A percentile compares a stretch with the other conserved stretches of the same genome.
phyloP scores from a whole-genome alignment of 495 filamentous ascomycete genomes.

The Pyronema domesticum region DNA sequence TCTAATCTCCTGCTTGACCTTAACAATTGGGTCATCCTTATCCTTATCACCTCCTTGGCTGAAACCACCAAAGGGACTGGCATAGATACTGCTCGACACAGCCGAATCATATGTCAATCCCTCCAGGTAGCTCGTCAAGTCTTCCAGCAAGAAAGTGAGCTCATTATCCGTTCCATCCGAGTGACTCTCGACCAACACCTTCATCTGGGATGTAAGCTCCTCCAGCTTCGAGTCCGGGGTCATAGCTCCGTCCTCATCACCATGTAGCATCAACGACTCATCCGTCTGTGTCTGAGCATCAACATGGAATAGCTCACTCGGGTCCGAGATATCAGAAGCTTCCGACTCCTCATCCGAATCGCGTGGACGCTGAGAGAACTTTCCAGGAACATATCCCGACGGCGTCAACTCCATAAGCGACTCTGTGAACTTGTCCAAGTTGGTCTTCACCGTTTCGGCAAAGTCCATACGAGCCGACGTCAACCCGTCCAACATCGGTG shows the following conservation, averaged over 20 bases:
- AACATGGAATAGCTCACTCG: slow-evolving; percentile 77
- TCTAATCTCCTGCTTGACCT: slow-evolving; percentile 66
- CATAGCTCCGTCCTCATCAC: slow-evolving; percentile 22
- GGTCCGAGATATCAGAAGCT: slow-evolving; percentile 38
- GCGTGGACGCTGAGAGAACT: slow-evolving; percentile 17
- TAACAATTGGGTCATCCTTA: slow-evolving; percentile 59
- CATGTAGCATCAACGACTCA: slow-evolving; percentile 22
- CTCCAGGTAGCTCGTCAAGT: slow-evolving; percentile 22
- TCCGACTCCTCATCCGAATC: slow-evolving; percentile 33
- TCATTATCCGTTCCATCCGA: slow-evolving; percentile 23
- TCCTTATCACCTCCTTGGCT: slow-evolving; percentile 31
- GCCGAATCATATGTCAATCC: slow-evolving; percentile 22
- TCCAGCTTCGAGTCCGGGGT: slow-evolving; percentile 28
- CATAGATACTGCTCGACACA: slow-evolving; percentile 12
- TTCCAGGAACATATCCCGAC: slow-evolving; percentile 34
- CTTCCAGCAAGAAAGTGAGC: slow-evolving; percentile 22
- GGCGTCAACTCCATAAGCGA: slow-evolving; percentile 58
- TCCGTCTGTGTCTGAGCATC: slow-evolving; percentile 72
- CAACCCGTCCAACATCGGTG: slow-evolving; percentile 63
- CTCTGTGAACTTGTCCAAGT: slow-evolving; percentile 51
- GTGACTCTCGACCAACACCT: slow-evolving; percentile 20
- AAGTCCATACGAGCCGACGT: slow-evolving; percentile 67
- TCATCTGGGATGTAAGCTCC: slow-evolving; percentile 15
- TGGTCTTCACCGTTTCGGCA: slow-evolving; percentile 42
- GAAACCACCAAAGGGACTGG: slow-evolving; percentile 22